These are phyloP conservation scores for Beta corolliflora DNA, from an alignment of 179 eudicot species.

Conservation along the genomic window DNA sequence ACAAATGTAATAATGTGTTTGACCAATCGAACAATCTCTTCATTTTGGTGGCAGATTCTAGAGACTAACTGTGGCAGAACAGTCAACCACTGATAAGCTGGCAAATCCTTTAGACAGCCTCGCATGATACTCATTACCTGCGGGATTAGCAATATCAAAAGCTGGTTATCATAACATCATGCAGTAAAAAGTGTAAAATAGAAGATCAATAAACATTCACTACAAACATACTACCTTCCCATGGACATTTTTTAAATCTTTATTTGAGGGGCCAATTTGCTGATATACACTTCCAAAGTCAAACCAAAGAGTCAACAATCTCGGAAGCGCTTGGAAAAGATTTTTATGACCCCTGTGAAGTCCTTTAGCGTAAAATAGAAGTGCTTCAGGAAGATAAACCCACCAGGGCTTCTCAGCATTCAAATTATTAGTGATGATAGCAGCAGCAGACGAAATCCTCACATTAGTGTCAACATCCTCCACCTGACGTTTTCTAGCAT, in stretches of 20 bases:
- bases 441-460: slow-evolving; percentile 48
- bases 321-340: slow-evolving; percentile 98
- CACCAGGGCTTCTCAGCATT: slow-evolving; percentile 83
- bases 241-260: slow-evolving; percentile 73
- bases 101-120: slow-evolving; percentile 92
- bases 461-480: slow-evolving; percentile 55
- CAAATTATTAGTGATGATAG: slow-evolving; percentile 40
- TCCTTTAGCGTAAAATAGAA: slow-evolving; percentile 90
- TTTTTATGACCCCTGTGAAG: slow-evolving; percentile 94
- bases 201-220: not conserved
- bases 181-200: slow-evolving; percentile 9
- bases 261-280: slow-evolving; percentile 59
- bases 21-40: slow-evolving; percentile 85
- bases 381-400: slow-evolving; percentile 84
- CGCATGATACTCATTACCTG: slow-evolving; percentile 93
- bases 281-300: slow-evolving; percentile 92
- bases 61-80: slow-evolving; percentile 98
- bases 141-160: slow-evolving; percentile 18
- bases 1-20: slow-evolving; percentile 85
- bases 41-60: slow-evolving; percentile 98
- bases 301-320: slow-evolving; percentile 99
- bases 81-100: slow-evolving; percentile 95
- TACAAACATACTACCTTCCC: slow-evolving; percentile 52
- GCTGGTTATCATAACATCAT: not conserved
- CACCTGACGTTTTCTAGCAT: slow-evolving; percentile 94